phyloP scores from a whole-genome alignment of 73 alveolate species.

The Uronychia binucleata region DNA sequence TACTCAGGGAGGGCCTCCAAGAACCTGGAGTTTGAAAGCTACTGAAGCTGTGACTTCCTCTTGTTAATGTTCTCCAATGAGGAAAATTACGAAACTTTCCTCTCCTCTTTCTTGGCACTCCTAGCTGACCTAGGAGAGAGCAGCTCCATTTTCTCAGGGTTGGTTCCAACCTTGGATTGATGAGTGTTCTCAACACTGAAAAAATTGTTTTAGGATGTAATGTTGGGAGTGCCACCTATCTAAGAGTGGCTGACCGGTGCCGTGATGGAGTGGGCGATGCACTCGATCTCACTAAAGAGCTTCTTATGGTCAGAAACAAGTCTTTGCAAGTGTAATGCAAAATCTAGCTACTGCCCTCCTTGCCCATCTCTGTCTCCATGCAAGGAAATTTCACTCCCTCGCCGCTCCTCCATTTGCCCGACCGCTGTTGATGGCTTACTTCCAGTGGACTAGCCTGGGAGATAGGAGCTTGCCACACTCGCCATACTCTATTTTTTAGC shows the following conservation, averaged over 20 bases:
- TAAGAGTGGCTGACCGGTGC: background rate
- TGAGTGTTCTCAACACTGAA: background rate
- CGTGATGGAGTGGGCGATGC: background rate
- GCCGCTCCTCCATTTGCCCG: background rate
- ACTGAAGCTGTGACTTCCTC: background rate
- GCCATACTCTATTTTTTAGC: background rate
- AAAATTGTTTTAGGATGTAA: background rate
- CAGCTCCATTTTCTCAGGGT: background rate
- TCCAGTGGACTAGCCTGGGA: background rate
- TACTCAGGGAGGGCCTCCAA: background rate
- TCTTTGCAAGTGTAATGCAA: background rate
- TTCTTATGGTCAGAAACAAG: background rate
- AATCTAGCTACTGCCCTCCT: background rate
- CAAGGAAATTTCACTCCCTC: background rate
- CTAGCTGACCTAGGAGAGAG: background rate
- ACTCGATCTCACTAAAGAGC: background rate
- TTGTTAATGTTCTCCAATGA: background rate
- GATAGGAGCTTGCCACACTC: background rate
- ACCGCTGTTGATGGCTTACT: background rate
- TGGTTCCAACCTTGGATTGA: background rate
- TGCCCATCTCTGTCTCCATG: background rate
- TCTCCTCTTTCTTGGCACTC: background rate
- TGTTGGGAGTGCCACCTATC: background rate
- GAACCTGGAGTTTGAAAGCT: background rate
- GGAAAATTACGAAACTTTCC: background rate